Evolutionary conservation across 805 yeast species (phyloP), one percentile per base, ranked within the genome.

Genomic region (Myxozyma mucilagina): DNA sequence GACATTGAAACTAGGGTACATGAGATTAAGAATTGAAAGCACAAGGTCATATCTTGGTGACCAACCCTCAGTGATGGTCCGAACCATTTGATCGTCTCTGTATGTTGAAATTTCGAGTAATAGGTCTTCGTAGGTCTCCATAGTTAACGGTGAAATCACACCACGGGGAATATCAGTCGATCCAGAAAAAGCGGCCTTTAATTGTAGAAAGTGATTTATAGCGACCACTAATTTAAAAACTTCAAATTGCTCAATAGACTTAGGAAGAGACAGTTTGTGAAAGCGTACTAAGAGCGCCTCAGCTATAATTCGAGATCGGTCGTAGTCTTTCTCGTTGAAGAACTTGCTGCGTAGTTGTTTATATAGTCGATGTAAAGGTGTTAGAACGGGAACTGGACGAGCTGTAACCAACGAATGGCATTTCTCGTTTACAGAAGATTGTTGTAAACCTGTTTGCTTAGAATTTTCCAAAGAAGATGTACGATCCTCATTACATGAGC

Each of bases 31-130:
- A 2, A 61, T 54, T n/a, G 47, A 34, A n/a, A 49, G 47, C n/a
- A 61, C 39, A 20, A 61, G 53, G 36, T 61, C 61, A 35, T 61
- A 61, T 14, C 57, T 50, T 47, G 56, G 55, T 6, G 59, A 52
- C 65, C 65, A 61, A 20, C 59, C 59, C 8, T 51, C 55, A 8
- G 10, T 35, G 6, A 55, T 8, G 14, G n/a, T 29, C 44, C 18
- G 57, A 11, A 13, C 29, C 18, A 29, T 42, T 13, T 24, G 16
- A 16, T 31, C 50, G 24, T 43, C 47, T 38, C 18, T 18, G 16
- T 31, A 13, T 13, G 20, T 18, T 31, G 18, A 8, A 41, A 16
- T 18, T 36, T 36, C 47, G 51, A n/a, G 11, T 31, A 13, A 9
- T 4, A n/a, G n/a, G 20, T 16, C 16, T 10, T 13, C 24, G 3